Percentiles rank a stretch among this genome's conserved stretches.
Evolutionary conservation across 2,329 filamentous ascomycete species (phyloP).

Genomic region (Aspergillus sp.): DNA sequence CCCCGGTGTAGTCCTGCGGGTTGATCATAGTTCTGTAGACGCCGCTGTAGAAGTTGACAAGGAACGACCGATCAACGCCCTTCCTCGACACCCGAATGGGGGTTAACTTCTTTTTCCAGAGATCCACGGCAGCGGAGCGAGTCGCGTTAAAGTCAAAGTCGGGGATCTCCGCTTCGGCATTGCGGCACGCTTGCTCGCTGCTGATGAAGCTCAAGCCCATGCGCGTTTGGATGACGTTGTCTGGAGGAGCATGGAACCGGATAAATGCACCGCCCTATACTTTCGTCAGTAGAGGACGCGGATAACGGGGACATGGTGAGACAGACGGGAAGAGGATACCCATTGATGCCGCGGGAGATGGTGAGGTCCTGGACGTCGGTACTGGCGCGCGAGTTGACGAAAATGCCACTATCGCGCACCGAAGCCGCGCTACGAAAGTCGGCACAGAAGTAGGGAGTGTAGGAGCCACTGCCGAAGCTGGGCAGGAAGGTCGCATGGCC

Average conservation of each 20-base stretch:
- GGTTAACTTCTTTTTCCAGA: slow-evolving; percentile 58
- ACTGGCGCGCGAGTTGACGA: slow-evolving; percentile 60
- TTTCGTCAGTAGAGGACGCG: slow-evolving; percentile 3
- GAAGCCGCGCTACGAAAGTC: slow-evolving; percentile 59
- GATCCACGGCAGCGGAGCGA: slow-evolving; percentile 50
- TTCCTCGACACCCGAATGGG: slow-evolving; percentile 36
- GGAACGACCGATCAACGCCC: slow-evolving; percentile 27
- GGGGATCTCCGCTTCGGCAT: slow-evolving; percentile 66
- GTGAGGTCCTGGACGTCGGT: slow-evolving; percentile 53
- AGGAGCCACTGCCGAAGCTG: slow-evolving; percentile 64
- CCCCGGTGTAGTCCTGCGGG: slow-evolving; percentile 70
- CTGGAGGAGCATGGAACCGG: slow-evolving; percentile 54
- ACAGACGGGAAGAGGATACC: slow-evolving; percentile 48
- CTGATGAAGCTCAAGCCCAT: slow-evolving; percentile 71
- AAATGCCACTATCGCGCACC: slow-evolving; percentile 62
- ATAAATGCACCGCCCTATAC: slow-evolving; percentile 63
- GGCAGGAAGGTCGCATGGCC: slow-evolving; percentile 61
- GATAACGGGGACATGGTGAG: neutral
- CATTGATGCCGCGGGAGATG: slow-evolving; percentile 58
- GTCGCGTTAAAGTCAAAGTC: slow-evolving; percentile 60
- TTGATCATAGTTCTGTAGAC: slow-evolving; percentile 69
- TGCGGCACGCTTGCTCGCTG: slow-evolving; percentile 62
- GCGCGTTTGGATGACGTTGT: slow-evolving; percentile 59
- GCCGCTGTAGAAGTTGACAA: slow-evolving; percentile 65
- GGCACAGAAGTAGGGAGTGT: slow-evolving; percentile 63